These are phyloP conservation scores for Psilocybe cubensis DNA, from an alignment of 768 basidiomycete genomes.

Conservation along the genomic window DNA sequence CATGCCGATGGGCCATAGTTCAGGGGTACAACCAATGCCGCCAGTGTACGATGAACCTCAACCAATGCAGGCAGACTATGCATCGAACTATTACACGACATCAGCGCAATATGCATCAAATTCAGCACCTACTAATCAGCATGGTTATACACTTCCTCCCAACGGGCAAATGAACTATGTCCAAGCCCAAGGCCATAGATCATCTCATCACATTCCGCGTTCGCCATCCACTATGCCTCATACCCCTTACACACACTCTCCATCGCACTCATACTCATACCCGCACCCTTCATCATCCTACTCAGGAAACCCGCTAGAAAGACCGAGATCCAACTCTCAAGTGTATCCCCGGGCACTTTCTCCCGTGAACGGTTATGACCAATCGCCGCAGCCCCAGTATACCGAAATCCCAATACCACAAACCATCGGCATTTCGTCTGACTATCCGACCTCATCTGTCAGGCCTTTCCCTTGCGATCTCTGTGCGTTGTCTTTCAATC, in stretches of 20 bases:
- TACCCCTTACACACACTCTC: constrained; percentile 34
- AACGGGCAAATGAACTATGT: constrained; percentile 20
- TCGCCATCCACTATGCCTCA: constrained; percentile 37
- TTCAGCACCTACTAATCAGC: constrained; percentile 24
- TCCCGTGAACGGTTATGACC: constrained; percentile 20
- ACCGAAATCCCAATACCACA: constrained; percentile 39
- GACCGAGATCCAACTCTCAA: constrained; percentile 49
- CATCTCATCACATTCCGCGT: constrained; percentile 27
- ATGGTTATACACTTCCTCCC: constrained; percentile 27
- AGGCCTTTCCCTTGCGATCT: constrained; percentile 72
- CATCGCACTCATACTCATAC: constrained; percentile 39
- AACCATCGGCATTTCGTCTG: constrained; percentile 40
- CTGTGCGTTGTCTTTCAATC: constrained; percentile 82
- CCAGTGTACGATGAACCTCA: constrained; percentile 20
- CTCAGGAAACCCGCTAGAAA: constrained; percentile 33
- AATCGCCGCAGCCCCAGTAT: constrained; percentile 31
- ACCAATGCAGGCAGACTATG: constrained; percentile 21
- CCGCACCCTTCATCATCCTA: constrained; percentile 35
- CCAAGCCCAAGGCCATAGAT: constrained; percentile 22
- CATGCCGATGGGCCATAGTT: constrained; percentile 18
- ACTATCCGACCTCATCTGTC: constrained; percentile 60
- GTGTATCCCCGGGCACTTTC: constrained; percentile 26
- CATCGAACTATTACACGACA: constrained; percentile 26
- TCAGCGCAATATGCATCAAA: constrained; percentile 24
- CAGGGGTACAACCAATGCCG: constrained; percentile 22